Evolutionary conservation across 1,284 basidiomycete species (phyloP).

Genomic region (Sporisorium scitamineum): DNA sequence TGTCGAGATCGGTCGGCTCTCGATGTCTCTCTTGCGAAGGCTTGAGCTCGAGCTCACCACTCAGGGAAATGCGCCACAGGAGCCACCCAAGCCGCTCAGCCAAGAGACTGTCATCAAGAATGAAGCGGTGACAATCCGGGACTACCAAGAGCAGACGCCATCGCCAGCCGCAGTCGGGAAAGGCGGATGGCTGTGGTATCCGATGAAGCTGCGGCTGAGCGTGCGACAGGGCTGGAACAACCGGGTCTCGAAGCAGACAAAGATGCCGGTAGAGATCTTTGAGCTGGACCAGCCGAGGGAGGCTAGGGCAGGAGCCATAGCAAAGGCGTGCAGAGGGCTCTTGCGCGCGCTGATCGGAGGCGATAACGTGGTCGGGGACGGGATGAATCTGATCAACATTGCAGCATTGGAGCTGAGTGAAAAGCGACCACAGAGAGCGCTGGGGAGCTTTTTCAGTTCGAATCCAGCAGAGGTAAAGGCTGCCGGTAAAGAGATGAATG

Average conservation of each 20-base stretch:
- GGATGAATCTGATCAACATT: constrained; percentile 61
- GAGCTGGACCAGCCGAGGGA: constrained; percentile 27
- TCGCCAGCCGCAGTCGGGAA: neutral
- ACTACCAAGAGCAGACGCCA: constrained; percentile 21
- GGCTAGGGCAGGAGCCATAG: constrained; percentile 28
- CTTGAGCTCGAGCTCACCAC: constrained; percentile 62
- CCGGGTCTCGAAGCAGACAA: constrained; percentile 49
- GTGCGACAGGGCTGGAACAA: constrained; percentile 52
- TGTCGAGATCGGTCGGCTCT: constrained; percentile 39
- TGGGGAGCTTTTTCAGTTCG: constrained; percentile 42
- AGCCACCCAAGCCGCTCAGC: constrained; percentile 19
- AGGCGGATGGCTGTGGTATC: constrained; percentile 54
- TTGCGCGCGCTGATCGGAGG: constrained; percentile 44
- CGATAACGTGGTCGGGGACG: constrained; percentile 44
- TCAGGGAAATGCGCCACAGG: neutral
- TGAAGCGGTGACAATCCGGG: constrained; percentile 29
- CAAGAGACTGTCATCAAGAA: constrained; percentile 28
- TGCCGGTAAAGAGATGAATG: neutral
- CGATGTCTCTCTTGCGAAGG: constrained; percentile 47
- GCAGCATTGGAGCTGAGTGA: constrained; percentile 56
- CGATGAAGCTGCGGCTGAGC: constrained; percentile 52
- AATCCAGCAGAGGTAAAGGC: neutral
- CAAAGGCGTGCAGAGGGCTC: constrained; percentile 36
- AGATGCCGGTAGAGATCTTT: constrained; percentile 62
- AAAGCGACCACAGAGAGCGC: constrained; percentile 35